Conservation (phyloP, 768 basidiomycete genomes). For the Pisolithus sp. region DNA sequence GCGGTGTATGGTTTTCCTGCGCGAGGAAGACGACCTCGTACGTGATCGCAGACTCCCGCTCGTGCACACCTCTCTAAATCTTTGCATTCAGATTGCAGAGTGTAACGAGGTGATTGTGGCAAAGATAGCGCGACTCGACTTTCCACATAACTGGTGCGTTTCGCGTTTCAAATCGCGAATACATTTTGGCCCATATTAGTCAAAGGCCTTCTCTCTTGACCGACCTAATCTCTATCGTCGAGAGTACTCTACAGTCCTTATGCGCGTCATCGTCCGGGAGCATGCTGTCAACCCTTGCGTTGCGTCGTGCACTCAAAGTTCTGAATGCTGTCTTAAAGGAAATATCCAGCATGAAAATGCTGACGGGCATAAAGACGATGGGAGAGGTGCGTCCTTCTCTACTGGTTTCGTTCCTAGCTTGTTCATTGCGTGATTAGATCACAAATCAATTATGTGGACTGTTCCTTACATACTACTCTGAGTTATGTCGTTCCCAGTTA, state of each 20-base stretch:
- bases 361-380: constrained; percentile 61
- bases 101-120: constrained; percentile 70
- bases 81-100: constrained; percentile 50
- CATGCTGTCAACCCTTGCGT: constrained; percentile 37
- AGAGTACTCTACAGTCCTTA: constrained; percentile 45
- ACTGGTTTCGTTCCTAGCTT: background rate
- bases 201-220: constrained; percentile 21
- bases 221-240: constrained; percentile 49
- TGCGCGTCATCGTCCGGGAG: constrained; percentile 38
- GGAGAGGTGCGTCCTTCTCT: constrained; percentile 39
- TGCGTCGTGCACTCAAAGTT: constrained; percentile 58
- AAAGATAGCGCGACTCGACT: constrained; percentile 76
- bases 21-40: constrained; percentile 73
- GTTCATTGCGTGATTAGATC: constrained; percentile 10
- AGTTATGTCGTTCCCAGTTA: constrained; percentile 30
- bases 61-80: constrained; percentile 1
- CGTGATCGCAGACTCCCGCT: constrained; percentile 9
- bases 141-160: constrained; percentile 62
- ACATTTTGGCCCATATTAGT: constrained; percentile 1
- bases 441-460: constrained; percentile 37
- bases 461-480: constrained; percentile 59
- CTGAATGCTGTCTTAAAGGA: constrained; percentile 67
- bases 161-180: background rate
- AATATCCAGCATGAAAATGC: constrained; percentile 64
- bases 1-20: constrained; percentile 59